Conservation (phyloP, 2,329 filamentous ascomycete species). For the Calonectria naviculata region DNA sequence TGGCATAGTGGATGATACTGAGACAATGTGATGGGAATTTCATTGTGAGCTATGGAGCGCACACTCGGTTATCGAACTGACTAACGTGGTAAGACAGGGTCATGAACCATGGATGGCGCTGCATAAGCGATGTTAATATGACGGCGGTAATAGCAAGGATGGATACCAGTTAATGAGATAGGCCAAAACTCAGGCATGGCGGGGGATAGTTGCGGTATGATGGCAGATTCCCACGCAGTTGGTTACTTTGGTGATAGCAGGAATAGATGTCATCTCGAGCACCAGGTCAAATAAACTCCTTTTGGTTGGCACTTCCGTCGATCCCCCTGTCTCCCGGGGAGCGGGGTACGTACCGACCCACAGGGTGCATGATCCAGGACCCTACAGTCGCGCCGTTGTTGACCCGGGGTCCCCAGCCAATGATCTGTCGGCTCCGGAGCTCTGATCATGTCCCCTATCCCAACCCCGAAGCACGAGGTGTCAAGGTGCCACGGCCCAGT, state of each 20-base stretch:
- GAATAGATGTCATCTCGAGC: not conserved
- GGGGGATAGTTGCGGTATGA: not conserved
- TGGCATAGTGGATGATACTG: not conserved
- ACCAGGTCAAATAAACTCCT: not conserved
- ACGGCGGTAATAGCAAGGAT: not conserved
- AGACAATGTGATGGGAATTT: not conserved
- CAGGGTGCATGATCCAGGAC: not conserved
- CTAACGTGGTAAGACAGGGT: not conserved
- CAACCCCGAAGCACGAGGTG: not conserved
- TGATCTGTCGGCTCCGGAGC: constrained; percentile 12
- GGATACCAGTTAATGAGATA: not conserved
- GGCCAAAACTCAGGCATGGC: not conserved
- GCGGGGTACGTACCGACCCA: not conserved
- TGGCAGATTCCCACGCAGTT: not conserved
- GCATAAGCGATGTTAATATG: not conserved
- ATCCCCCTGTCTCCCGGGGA: not conserved
- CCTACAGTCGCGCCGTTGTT: constrained; percentile 7
- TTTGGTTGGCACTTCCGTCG: not conserved
- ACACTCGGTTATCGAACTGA: not conserved
- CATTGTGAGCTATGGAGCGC: not conserved
- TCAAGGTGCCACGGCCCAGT: constrained; percentile 10
- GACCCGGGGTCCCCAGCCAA: constrained; percentile 8
- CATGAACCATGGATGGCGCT: not conserved
- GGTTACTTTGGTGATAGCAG: not conserved
- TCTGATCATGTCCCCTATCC: constrained; percentile 17